Conservation (phyloP, 2,329 filamentous ascomycete genomes). For the Botrytis elliptica region DNA sequence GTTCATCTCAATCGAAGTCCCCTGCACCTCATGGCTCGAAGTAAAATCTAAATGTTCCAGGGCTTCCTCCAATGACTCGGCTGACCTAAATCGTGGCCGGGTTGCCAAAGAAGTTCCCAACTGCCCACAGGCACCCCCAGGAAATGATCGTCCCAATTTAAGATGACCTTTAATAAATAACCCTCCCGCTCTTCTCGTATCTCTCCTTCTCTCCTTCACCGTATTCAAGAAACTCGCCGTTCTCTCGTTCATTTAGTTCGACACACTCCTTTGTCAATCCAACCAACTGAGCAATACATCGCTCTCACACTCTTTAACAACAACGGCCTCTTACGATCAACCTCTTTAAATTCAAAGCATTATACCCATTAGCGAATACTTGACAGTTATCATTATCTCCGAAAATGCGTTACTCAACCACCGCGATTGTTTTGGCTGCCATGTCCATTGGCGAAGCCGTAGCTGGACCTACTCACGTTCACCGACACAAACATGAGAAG, state of each 20-base stretch:
- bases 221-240: slow-evolving; percentile 30
- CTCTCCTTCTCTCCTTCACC: slow-evolving; percentile 26
- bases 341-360: slow-evolving; percentile 6
- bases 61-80: slow-evolving; percentile 20
- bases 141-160: slow-evolving; percentile 18
- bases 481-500: slow-evolving; percentile 38
- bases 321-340: slow-evolving; percentile 31
- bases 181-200: slow-evolving; percentile 18
- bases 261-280: slow-evolving; percentile 31
- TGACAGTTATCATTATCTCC: slow-evolving; percentile 13
- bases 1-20: slow-evolving; percentile 35
- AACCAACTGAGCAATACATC: slow-evolving; percentile 34
- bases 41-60: slow-evolving; percentile 14
- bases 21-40: slow-evolving; percentile 25
- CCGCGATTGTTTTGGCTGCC: slow-evolving; percentile 35
- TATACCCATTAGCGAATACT: slow-evolving; percentile 16
- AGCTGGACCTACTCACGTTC: slow-evolving; percentile 36
- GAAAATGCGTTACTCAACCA: slow-evolving; percentile 38
- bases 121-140: slow-evolving; percentile 6
- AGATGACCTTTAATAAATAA: slow-evolving; percentile 17
- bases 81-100: slow-evolving; percentile 8
- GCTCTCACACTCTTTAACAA: slow-evolving; percentile 37
- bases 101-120: slow-evolving; percentile 16
- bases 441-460: slow-evolving; percentile 35
- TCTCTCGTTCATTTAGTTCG: slow-evolving; percentile 33